Evolutionary conservation across 2,329 filamentous ascomycete species (phyloP), one percentile per base, ranked within the genome.

Genomic region (Microcyclospora pomicola): DNA sequence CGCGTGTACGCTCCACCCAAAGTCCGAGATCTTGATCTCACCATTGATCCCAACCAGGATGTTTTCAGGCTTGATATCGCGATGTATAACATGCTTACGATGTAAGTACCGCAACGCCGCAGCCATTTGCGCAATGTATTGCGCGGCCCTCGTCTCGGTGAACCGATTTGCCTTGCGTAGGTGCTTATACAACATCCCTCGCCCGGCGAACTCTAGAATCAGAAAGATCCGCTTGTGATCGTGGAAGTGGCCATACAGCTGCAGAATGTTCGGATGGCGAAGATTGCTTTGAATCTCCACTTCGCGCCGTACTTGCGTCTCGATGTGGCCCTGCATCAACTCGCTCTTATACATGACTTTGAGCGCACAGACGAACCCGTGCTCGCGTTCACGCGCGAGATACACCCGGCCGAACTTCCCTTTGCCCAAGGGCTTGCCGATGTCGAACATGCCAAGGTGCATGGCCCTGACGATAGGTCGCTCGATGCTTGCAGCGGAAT

Each of bases 11-110:
- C 83, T 92, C 91, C 91, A 98, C 35, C 91, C 88, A 55, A 96
- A 98, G 61, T 98, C 91, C 4, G 85, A 92, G 55, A 98, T 87
- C 64, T 98, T 98, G 66, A 98, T 87, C 68, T 98, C 91, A 48
- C 87, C 91, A 56, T 96, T 88, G 42, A 96, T 86, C 11, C 88
- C 88, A 24, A 96, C 80, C 15, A 96, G 72, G 47, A 96, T 96
- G 55, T 96, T 96, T 64, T 96, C 87, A 2, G 87, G 87, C 68
- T 96, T 96, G 66, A 96, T 96, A 53, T 96, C 87, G 42, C 87
- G 75, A 63, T 96, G 88, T 66, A 96, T 96, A 50, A 96, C 83
- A 60, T 95, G 86, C 67, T 96, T 96, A 59, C 85, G 84, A 67
- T 95, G 87, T 33, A 95, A 72, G 56, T 95, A 96, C 49, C 80